Evolutionary conservation across 352 stramenopile genomes (phyloP).

Genomic region (Phytophthora citricola): DNA sequence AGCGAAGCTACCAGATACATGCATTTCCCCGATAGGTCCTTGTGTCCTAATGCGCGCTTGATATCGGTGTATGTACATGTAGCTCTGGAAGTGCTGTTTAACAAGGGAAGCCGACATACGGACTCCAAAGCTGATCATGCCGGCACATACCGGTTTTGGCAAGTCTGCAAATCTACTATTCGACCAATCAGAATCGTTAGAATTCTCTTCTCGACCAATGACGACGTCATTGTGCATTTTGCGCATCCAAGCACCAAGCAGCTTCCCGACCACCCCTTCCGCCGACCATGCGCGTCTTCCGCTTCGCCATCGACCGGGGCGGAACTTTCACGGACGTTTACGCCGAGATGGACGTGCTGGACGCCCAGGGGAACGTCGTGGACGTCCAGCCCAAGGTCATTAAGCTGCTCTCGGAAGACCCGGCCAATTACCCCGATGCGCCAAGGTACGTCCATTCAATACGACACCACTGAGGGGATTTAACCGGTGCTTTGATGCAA

Average conservation of each 20-base stretch:
- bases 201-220: neutral
- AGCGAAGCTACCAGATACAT: no score
- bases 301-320: conserved; percentile 97
- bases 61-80: no score
- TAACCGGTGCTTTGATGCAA: conserved; percentile 7
- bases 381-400: conserved; percentile 85
- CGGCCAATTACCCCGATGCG: conserved; percentile 97
- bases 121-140: no score
- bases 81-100: no score
- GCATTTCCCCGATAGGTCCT: no score
- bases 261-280: neutral
- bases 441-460: conserved; percentile 72
- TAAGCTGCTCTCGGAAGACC: conserved; percentile 98
- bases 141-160: no score
- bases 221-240: conserved; percentile 23
- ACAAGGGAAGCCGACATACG: no score
- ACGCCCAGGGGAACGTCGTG: conserved; percentile 53
- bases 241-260: neutral
- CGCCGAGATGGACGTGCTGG: conserved; percentile 90
- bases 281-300: conserved; percentile 69
- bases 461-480: neutral
- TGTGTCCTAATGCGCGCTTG: no score
- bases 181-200: no score
- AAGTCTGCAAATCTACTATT: no score
- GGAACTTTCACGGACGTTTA: conserved; percentile 99